Conservation (phyloP, 2,329 filamentous ascomycete species). For the Calonectria hongkongensis region DNA sequence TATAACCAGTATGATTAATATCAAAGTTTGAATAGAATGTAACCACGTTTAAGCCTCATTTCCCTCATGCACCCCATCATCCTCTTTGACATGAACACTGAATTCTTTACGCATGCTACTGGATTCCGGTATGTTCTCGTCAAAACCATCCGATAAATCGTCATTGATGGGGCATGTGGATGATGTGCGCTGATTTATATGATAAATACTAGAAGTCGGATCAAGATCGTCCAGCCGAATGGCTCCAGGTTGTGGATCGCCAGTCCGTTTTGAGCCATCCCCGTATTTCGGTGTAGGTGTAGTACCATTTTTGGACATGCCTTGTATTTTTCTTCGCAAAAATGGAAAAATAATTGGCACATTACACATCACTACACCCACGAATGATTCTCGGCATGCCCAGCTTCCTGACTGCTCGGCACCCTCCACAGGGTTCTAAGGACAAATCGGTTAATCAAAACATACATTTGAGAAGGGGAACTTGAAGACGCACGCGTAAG, state of each 20-base stretch:
- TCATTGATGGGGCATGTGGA: background rate
- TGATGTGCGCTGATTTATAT: background rate
- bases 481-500: background rate
- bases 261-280: background rate
- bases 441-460: background rate
- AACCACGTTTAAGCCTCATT: background rate
- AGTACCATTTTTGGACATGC: background rate
- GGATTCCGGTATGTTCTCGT: background rate
- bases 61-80: background rate
- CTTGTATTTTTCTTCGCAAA: background rate
- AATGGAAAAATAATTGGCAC: conserved; percentile 8
- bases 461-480: no score
- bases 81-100: background rate
- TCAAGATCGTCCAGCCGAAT: background rate
- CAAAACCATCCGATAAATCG: background rate
- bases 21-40: no score
- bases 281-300: background rate
- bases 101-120: background rate
- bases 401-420: conserved; percentile 7
- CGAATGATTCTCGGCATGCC: conserved; percentile 4
- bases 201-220: background rate
- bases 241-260: background rate
- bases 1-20: no score
- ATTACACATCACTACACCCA: conserved; percentile 7
- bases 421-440: conserved; percentile 1